Evolutionary conservation across 345 rosid species (phyloP).

Genomic region (Bruguiera parviflora): DNA sequence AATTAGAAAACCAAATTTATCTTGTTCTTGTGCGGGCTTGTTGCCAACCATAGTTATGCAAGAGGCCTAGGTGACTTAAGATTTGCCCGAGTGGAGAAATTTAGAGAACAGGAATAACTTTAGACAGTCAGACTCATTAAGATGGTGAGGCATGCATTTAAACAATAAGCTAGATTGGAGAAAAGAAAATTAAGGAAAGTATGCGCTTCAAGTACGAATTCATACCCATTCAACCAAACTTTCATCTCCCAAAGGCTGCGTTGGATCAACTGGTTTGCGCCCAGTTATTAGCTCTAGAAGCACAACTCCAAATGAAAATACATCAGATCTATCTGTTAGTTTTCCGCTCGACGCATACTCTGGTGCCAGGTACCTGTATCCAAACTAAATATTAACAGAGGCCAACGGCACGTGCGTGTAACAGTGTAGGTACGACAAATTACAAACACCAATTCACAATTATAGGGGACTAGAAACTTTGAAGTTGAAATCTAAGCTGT

Average conservation of each 20-base stretch:
- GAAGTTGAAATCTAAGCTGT: neutral
- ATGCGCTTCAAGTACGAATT: neutral
- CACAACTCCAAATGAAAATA: constrained; percentile 92
- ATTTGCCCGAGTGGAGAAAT: no score
- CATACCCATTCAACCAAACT: constrained; percentile 98
- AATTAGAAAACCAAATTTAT: no score
- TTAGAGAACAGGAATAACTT: no score
- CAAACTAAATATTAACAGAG: constrained; percentile 1
- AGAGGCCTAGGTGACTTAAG: no score
- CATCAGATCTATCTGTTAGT: constrained; percentile 91
- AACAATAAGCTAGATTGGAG: neutral
- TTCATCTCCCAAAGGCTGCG: constrained; percentile 88
- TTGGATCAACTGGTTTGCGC: constrained; percentile 80
- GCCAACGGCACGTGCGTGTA: neutral
- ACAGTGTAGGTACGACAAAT: no score
- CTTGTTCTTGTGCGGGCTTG: no score
- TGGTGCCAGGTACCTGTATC: constrained; percentile 83
- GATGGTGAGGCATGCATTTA: neutral
- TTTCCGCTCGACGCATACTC: constrained; percentile 98
- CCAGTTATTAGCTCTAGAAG: constrained; percentile 95
- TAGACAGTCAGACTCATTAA: no score
- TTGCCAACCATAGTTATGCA: no score
- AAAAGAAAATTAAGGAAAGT: neutral
- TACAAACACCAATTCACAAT: neutral
- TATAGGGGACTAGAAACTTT: neutral